phyloP scores from a whole-genome alignment of 2,329 filamentous ascomycete genomes.

The Nemania sp. region DNA sequence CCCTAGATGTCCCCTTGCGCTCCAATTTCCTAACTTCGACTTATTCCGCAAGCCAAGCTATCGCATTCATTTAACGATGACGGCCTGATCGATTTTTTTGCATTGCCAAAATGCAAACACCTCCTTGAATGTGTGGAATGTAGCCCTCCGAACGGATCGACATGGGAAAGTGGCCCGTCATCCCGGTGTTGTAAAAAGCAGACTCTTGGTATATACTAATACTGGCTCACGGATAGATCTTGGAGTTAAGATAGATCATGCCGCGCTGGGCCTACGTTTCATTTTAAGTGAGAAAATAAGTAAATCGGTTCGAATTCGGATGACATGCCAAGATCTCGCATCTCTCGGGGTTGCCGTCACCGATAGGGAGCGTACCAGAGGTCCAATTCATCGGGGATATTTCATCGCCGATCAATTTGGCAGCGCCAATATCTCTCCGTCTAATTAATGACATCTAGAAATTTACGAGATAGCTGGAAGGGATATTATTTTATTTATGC shows the following conservation, averaged over 20 bases:
- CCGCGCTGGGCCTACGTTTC: slow-evolving; percentile 2
- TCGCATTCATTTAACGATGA: slow-evolving; percentile 14
- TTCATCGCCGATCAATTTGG: not conserved
- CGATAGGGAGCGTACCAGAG: not conserved
- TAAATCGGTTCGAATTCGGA: not conserved
- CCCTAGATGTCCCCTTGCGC: not conserved
- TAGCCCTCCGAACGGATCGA: slow-evolving; percentile 14
- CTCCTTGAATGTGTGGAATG: slow-evolving; percentile 20
- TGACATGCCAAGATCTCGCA: not conserved
- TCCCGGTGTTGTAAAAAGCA: slow-evolving; percentile 12
- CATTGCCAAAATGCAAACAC: not conserved
- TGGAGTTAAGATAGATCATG: not conserved
- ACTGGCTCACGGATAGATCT: not conserved
- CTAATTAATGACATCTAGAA: not conserved
- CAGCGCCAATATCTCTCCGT: not conserved
- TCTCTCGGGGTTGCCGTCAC: not conserved
- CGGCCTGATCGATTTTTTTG: not conserved
- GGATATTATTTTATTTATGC: not conserved
- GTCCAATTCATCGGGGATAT: not conserved
- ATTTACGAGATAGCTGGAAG: not conserved
- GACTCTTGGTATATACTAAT: not conserved
- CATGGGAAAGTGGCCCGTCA: slow-evolving; percentile 25
- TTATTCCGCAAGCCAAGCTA: slow-evolving; percentile 24
- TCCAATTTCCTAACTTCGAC: slow-evolving; percentile 24
- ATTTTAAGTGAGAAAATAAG: slow-evolving; percentile 3